These are phyloP conservation scores for Phytophthora pinifolia DNA, from an alignment of 352 stramenopile genomes.

Conservation along the genomic window DNA sequence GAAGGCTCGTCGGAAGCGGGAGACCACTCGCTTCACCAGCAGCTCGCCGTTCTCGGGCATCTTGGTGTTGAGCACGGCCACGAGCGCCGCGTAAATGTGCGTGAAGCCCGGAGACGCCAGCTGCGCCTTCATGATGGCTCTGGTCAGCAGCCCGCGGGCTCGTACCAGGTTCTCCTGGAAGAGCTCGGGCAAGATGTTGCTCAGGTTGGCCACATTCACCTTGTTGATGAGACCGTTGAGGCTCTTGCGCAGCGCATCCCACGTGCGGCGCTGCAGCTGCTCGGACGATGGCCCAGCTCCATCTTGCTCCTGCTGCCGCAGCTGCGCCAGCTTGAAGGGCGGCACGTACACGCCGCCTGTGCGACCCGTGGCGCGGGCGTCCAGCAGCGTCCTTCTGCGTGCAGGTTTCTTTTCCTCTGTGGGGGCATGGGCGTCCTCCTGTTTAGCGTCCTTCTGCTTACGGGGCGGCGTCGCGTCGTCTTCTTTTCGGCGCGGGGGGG, in stretches of 20 bases:
- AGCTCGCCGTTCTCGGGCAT: conserved; percentile 98
- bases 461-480: neutral
- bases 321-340: conserved; percentile 90
- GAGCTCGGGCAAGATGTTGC: conserved; percentile 94
- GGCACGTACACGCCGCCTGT: conserved; percentile 93
- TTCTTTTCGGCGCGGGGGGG: conserved; percentile 12
- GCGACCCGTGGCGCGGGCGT: conserved; percentile 50
- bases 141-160: conserved; percentile 92
- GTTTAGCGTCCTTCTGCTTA: neutral
- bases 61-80: conserved; percentile 99
- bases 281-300: conserved; percentile 40
- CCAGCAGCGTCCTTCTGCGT: conserved; percentile 20
- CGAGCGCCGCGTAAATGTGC: conserved; percentile 95
- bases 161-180: conserved; percentile 98
- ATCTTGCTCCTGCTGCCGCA: conserved; percentile 47
- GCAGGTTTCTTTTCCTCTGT: conserved; percentile 28
- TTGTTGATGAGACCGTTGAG: conserved; percentile 99
- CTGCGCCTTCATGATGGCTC: conserved; percentile 96
- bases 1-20: conserved; percentile 95
- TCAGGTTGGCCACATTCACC: conserved; percentile 93
- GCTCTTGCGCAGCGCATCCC: conserved; percentile 96
- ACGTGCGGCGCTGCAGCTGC: conserved; percentile 92
- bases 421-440: conserved; percentile 4
- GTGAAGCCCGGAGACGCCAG: conserved; percentile 96
- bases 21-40: conserved; percentile 92